Evolutionary conservation across 2,329 filamentous ascomycete genomes (phyloP).

Genomic region (Talaromyces atroroseus): DNA sequence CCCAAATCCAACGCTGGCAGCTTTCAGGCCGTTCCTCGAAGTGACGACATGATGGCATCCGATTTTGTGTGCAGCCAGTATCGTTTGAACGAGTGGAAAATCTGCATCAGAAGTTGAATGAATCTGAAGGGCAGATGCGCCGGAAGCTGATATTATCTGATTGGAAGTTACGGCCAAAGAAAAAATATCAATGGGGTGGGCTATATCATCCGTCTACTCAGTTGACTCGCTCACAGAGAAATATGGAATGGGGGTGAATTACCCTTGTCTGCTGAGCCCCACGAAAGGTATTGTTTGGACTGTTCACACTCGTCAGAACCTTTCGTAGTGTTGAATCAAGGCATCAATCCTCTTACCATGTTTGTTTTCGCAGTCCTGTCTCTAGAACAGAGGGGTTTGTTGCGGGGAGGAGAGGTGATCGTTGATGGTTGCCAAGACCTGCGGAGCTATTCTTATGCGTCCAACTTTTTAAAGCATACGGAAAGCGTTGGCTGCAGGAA

Average conservation of each 20-base stretch:
- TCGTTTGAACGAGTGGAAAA: constrained; percentile 72
- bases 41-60: constrained; percentile 87
- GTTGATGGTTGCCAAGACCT: constrained; percentile 10
- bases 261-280: constrained; percentile 86
- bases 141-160: constrained; percentile 75
- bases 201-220: constrained; percentile 43
- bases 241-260: constrained; percentile 22
- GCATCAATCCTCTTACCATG: constrained; percentile 20
- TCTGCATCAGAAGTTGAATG: constrained; percentile 67
- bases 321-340: neutral
- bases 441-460: neutral
- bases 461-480: neutral
- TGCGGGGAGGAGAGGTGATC: neutral
- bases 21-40: constrained; percentile 61
- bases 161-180: constrained; percentile 69
- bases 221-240: neutral
- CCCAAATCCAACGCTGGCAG: constrained; percentile 81
- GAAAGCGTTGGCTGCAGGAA: neutral
- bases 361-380: constrained; percentile 4
- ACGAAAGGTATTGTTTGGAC: constrained; percentile 98
- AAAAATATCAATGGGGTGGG: constrained; percentile 80
- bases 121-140: constrained; percentile 73
- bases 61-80: constrained; percentile 74
- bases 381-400: neutral
- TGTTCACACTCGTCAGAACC: constrained; percentile 35